Evolutionary conservation across 768 basidiomycete species (phyloP), one percentile per base, ranked within the genome.

Genomic region (Russula brevipes): DNA sequence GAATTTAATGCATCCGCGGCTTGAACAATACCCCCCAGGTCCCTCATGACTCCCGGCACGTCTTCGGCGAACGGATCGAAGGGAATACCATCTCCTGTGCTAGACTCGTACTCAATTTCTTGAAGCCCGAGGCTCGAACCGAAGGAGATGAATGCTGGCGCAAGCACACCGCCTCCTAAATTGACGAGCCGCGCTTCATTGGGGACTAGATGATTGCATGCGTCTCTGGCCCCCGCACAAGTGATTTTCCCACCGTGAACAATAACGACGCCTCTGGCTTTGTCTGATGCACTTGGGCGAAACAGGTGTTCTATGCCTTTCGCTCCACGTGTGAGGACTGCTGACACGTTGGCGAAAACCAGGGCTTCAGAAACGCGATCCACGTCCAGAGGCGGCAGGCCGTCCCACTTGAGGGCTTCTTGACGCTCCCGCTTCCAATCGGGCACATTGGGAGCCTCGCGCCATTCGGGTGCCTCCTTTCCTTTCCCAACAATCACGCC

Each of bases 1-100:
- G 56, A 83, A 88, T 60, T 79, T 51, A 88, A 72, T 2, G 83
- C 86, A 64, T 88, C 90, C 8, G 82, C 82, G 8, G 87, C 91
- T 16, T 80, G 79, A 1, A 85, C 76, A 3, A 89, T 70, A 17
- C 75, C 73, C 5, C 76, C 75, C 31, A 76, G 72, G 9, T 80
- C 79, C 12, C 71, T 73, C 2, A 84, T 68, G 55, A 84, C 72
- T 7, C 68, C 67, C 4, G 83, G 81, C 3, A 80, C 69, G 11
- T 75, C 71, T 2, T 72, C 65, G 67, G 70, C 67, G 72, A 84
- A 63, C 24, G 80, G 76, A 63, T 85, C 82, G 53, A 75, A 76
- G 2, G 85, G 81, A 12, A 69, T 61, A 2, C 90, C 90, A 68
- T 92, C 91, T 39, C 76, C 77, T 1, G 87, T 86, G 0, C 81